Conservation (phyloP, 1,284 basidiomycete species). For the Tylopilus sp. region DNA sequence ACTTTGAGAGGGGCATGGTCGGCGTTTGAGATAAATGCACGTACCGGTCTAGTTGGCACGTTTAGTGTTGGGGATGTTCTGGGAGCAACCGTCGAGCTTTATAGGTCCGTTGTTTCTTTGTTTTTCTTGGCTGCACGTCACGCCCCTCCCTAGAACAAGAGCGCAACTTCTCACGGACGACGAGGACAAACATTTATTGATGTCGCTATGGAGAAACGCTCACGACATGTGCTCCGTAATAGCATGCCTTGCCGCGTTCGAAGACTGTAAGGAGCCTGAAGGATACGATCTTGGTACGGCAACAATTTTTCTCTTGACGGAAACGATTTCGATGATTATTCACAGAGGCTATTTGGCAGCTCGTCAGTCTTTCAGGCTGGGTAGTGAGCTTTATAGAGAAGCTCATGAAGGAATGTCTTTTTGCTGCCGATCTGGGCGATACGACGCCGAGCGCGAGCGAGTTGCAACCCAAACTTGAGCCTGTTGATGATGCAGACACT, state of each 20-base stretch:
- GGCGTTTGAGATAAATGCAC: constrained; percentile 38
- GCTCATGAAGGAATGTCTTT: constrained; percentile 59
- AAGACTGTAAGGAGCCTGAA: constrained; percentile 56
- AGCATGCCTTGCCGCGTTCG: constrained; percentile 58
- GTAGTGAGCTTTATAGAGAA: constrained; percentile 55
- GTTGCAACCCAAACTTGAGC: constrained; percentile 25
- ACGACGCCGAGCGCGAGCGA: constrained; percentile 10
- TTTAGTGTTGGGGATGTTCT: constrained; percentile 43
- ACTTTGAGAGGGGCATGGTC: constrained; percentile 42
- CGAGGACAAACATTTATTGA: constrained; percentile 38
- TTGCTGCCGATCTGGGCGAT: constrained; percentile 35
- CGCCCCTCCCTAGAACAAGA: constrained; percentile 34
- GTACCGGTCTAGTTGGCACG: constrained; percentile 33
- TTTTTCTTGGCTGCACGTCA: constrained; percentile 5
- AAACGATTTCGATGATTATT: constrained; percentile 2
- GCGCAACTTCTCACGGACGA: constrained; percentile 30
- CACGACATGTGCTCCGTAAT: constrained; percentile 61
- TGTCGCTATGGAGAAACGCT: constrained; percentile 48
- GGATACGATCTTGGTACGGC: constrained; percentile 55
- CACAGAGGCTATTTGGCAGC: constrained; percentile 64
- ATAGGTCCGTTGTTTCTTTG: constrained; percentile 39
- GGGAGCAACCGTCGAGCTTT: constrained; percentile 54
- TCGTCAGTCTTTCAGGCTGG: constrained; percentile 58
- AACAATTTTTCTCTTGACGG: constrained; percentile 3
- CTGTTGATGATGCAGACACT: constrained; percentile 22